Base-by-base conservation (phyloP, 371 early-diverging fungal species). In the Lichtheimia ornata region DNA sequence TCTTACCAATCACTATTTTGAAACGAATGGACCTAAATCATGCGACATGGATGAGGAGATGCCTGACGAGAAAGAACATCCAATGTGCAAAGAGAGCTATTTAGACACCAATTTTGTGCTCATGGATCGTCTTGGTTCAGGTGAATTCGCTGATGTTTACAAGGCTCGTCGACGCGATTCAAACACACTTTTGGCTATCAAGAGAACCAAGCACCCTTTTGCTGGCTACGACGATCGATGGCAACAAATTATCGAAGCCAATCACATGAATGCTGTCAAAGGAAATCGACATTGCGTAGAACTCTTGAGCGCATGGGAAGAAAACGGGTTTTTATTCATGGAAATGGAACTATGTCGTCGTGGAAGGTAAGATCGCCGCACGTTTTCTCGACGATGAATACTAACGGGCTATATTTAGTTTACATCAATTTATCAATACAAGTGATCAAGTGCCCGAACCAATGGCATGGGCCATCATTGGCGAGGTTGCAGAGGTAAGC, bases 271-370 rank as follows among this genome's bases (percentile, higher is more conserved):
- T 81, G 66, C 74, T 13, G 69, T 94, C 14, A 81, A 81, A 30
- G 60, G 58, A 9, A 74, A 81, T 59, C 79, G 81, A 9, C 80
- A 91, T 60, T 86, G 91, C 59, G 78, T 95, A 42, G 67, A 85
- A 50, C 69, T 97, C 4, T 30, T 84, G 41, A 73, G 80, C 53
- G 94, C 97, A 0, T 99, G 97, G 98, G 97, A 97, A 63, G 96
- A 97, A 71, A 76, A 79, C 42, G 97, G 95, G 2, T 80, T 83
- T 64, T 79, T 98, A 41, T 94, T 89, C 70, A 77, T 99, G 59
- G 93, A 95, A 69, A 85, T 91, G 70, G 97, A 96, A 67, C 80
- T 95, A 17, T 97, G 96, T 73, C 83, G 79, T 15, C 61, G 74
- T 50, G 94, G 90, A 77, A 91, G 76, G 92, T 91, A 79, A 65